These are phyloP conservation scores for Xylariaceae sp. DNA, from an alignment of 2,329 filamentous ascomycete species.

Conservation along the genomic window DNA sequence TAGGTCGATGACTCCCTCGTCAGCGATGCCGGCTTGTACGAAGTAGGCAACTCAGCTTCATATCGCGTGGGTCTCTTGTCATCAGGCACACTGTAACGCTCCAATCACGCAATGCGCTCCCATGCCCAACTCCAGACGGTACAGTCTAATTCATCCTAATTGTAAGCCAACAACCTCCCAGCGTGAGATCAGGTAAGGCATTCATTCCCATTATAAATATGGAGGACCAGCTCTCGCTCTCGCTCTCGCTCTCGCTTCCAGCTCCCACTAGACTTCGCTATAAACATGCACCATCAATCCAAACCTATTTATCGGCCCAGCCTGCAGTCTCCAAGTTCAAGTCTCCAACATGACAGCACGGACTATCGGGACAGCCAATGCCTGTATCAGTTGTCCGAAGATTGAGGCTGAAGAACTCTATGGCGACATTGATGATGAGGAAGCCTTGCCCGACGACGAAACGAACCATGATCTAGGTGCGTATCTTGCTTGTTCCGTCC, in stretches of 20 bases:
- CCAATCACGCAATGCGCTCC: conserved; percentile 10
- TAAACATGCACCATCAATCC: neutral
- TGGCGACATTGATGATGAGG: neutral
- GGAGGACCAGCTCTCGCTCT: conserved; percentile 1
- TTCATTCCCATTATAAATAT: conserved; percentile 11
- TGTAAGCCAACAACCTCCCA: conserved; percentile 6
- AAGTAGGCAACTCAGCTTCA: neutral
- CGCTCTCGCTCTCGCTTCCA: neutral
- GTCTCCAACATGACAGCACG: conserved; percentile 20
- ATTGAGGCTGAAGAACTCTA: conserved; percentile 22
- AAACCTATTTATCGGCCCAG: neutral
- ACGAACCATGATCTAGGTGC: conserved; percentile 5
- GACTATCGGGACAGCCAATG: conserved; percentile 7
- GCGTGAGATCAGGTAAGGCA: conserved; percentile 2
- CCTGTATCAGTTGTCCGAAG: conserved; percentile 25
- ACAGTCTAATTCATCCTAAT: neutral
- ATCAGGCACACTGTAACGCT: neutral
- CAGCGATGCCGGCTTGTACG: neutral
- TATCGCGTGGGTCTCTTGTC: neutral
- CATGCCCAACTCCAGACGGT: neutral
- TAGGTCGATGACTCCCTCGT: neutral
- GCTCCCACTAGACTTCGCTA: neutral
- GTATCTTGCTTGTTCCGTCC: neutral
- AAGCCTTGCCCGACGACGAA: neutral
- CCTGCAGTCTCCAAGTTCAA: neutral